Percentiles rank a stretch among this genome's conserved stretches.
These are phyloP conservation scores for Aspergillus latus DNA, from an alignment of 2,329 filamentous ascomycete species.

Conservation along the genomic window DNA sequence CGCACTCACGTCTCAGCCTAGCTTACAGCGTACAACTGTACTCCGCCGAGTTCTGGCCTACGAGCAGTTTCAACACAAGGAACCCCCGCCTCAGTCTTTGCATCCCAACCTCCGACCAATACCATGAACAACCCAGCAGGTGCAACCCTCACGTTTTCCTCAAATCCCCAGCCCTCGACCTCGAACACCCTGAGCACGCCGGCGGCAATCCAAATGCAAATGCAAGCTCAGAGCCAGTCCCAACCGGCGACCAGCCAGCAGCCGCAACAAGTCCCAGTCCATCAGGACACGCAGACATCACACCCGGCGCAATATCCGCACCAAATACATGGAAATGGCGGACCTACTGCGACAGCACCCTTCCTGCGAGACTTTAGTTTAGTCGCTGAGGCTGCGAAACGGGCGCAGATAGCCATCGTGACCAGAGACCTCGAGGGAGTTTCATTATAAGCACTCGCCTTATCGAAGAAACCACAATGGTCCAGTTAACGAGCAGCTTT, in stretches of 20 bases:
- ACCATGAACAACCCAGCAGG: slow-evolving; percentile 4
- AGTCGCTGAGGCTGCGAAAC: slow-evolving; percentile 54
- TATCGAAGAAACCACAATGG: neutral
- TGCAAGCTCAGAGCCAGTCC: neutral
- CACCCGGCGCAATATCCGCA: slow-evolving; percentile 26
- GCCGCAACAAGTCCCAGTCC: neutral
- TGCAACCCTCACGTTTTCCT: slow-evolving; percentile 1
- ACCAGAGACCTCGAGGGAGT: slow-evolving; percentile 58
- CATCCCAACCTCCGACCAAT: no score
- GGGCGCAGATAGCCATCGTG: neutral
- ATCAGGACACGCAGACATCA: neutral
- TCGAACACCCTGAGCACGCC: neutral
- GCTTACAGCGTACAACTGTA: neutral
- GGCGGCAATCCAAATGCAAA: slow-evolving; percentile 4
- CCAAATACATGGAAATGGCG: slow-evolving; percentile 29
- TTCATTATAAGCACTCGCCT: slow-evolving; percentile 14
- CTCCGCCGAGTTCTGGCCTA: neutral
- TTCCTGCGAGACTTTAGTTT: slow-evolving; percentile 82
- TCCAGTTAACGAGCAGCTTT: neutral
- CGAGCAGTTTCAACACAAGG: neutral
- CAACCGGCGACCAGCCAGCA: neutral
- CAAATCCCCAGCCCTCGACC: neutral
- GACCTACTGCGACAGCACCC: slow-evolving; percentile 50
- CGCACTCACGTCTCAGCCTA: neutral
- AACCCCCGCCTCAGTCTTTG: neutral